Evolutionary conservation across 352 stramenopile species (phyloP), one percentile per base, ranked within the genome.

Genomic region (Globisporangium okanoganense): DNA sequence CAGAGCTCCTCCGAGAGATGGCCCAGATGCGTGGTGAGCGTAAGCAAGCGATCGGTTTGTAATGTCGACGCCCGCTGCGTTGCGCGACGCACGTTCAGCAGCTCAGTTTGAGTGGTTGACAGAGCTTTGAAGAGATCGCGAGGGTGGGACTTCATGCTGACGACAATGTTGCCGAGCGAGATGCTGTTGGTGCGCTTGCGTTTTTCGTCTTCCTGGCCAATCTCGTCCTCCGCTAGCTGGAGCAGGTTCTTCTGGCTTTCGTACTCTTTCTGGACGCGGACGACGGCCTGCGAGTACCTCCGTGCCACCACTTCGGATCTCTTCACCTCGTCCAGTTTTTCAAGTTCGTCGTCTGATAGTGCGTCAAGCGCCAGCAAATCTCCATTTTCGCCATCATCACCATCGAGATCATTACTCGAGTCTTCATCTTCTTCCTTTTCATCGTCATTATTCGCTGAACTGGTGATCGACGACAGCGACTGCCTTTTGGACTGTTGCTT

Each of bases 1-100:
- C 73, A 84, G 0, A 89, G 55, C 29, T 89, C 79, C 54, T 87
- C 79, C 1, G 79, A 89, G 41, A 89, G 83, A 48, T 89, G 79
- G 0, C 74, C 66, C 29, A 89, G 64, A 59, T 89, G 79, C 0
- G 70, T 87, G 27, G 79, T 89, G 22, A 87, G 50, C 5, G 79
- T 89, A n/a, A 89, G 51, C 18, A 89, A 51, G 0, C 79, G 72
- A 38, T 89, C 79, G 0, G 78, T 87, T 51, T 89, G 79, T 13
- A 89, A 48, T 13, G 76, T 72, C 25, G 70, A 85, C 0, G 79
- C 71, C 24, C 73, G 68, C 55, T 87, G 77, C 0, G 79, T 85
- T 12, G 76, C 69, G 16, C 78, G 71, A 0, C 79, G 75, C 1
- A 80, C 50, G 36, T 64, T 78, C 24, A 75, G 9, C 4, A 86